Evolutionary conservation across 2,329 filamentous ascomycete species (phyloP).

Genomic region (Colletotrichum orbiculare): DNA sequence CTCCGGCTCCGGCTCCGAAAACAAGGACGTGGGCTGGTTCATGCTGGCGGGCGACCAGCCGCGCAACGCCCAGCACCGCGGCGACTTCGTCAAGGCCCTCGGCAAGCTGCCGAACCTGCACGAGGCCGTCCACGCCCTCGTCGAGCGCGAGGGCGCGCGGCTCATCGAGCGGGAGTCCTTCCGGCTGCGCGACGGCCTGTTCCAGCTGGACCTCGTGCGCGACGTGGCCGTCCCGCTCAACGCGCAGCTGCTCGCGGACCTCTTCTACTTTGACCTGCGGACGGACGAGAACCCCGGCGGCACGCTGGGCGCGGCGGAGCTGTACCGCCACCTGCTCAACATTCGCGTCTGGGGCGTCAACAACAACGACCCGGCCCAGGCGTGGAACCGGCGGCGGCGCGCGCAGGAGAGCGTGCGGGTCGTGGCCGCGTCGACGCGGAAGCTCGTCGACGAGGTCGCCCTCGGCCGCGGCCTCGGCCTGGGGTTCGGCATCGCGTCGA

Average conservation of each 20-base stretch:
- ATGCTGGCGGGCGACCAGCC: slow-evolving; percentile 51
- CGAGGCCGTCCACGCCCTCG: slow-evolving; percentile 44
- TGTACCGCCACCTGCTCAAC: slow-evolving; percentile 56
- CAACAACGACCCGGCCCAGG: slow-evolving; percentile 58
- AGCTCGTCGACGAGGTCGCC: slow-evolving; percentile 51
- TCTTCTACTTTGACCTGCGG: slow-evolving; percentile 69
- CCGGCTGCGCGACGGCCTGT: slow-evolving; percentile 47
- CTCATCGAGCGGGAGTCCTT: slow-evolving; percentile 55
- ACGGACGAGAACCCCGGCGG: slow-evolving; percentile 64
- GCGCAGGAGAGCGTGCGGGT: slow-evolving; percentile 52
- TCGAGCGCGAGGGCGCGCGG: slow-evolving; percentile 48
- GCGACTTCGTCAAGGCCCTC: slow-evolving; percentile 45
- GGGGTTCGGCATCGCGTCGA: slow-evolving; percentile 44
- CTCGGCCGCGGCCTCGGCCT: slow-evolving; percentile 41
- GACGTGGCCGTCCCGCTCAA: slow-evolving; percentile 71
- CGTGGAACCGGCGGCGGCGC: slow-evolving; percentile 57
- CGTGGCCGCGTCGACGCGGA: slow-evolving; percentile 51
- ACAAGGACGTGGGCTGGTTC: slow-evolving; percentile 52
- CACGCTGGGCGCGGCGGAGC: slow-evolving; percentile 49
- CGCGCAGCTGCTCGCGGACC: slow-evolving; percentile 63
- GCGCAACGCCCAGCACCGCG: slow-evolving; percentile 44
- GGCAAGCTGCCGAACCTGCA: slow-evolving; percentile 48
- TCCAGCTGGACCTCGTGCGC: slow-evolving; percentile 55
- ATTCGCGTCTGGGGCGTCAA: slow-evolving; percentile 59
- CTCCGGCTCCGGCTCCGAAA: slow-evolving; percentile 38